Conservation (phyloP, 1,139 yeast species). For the Geotrichum fermentans region DNA sequence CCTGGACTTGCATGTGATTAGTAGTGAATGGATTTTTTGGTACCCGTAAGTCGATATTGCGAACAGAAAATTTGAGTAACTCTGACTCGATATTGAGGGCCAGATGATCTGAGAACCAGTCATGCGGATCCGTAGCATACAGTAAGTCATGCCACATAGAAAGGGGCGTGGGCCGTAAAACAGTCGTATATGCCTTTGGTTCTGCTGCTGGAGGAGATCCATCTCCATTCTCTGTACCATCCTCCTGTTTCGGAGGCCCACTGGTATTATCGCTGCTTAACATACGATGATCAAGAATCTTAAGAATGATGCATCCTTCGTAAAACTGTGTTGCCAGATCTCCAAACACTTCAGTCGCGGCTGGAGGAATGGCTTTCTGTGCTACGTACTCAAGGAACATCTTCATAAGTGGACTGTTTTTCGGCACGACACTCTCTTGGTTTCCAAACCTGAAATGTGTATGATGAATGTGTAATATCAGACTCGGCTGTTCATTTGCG, state of each 20-base stretch:
- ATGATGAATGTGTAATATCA: constrained; percentile 85
- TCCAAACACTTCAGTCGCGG: constrained; percentile 79
- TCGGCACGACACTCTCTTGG: constrained; percentile 74
- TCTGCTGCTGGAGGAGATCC: constrained; percentile 27
- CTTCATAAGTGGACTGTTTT: constrained; percentile 71
- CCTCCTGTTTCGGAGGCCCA: constrained; percentile 6
- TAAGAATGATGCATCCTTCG: constrained; percentile 84
- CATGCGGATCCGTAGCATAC: constrained; percentile 68
- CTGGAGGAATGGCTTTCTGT: constrained; percentile 78
- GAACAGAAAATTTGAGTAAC: constrained; percentile 65
- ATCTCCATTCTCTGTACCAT: background rate
- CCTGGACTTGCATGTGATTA: constrained; percentile 3
- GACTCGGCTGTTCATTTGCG: constrained; percentile 71
- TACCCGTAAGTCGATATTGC: constrained; percentile 70
- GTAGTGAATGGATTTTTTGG: constrained; percentile 37
- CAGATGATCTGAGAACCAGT: constrained; percentile 69
- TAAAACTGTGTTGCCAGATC: constrained; percentile 79
- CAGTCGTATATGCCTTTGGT: constrained; percentile 70
- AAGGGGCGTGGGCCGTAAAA: constrained; percentile 73
- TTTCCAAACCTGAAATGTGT: constrained; percentile 80
- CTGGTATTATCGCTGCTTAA: constrained; percentile 19
- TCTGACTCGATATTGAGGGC: constrained; percentile 80
- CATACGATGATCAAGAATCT: constrained; percentile 71
- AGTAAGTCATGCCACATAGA: constrained; percentile 81
- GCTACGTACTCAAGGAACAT: constrained; percentile 70